Evolutionary conservation across 2,329 filamentous ascomycete species (phyloP), one percentile per base, ranked within the genome.

Genomic region (Thielaviopsis ethacetica): DNA sequence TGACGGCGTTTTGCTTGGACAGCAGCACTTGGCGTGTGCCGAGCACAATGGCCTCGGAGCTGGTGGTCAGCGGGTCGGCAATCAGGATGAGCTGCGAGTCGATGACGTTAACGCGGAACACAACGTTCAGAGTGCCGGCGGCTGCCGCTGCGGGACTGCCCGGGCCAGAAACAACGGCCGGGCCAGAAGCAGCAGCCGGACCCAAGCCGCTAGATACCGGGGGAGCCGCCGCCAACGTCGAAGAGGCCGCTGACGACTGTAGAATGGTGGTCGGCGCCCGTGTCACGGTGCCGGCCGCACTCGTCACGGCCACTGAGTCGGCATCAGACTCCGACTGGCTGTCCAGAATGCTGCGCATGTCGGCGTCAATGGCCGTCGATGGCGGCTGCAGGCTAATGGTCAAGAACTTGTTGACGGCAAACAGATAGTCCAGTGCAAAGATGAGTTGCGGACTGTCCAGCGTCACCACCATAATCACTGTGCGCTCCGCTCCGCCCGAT

Each of bases 1-100:
- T 96, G 65, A 94, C 79, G 9, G 91, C 88, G 72, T 97, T 89
- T 69, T 98, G 94, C 66, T 95, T 87, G 1, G 91, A 95, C 12
- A 97, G 78, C 1, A 97, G 77, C 13, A 97, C 83, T 69, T 98
- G 91, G 68, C 96, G 95, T 1, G 91, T 95, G 54, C 90, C 88
- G 24, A 98, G 76, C 0, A 98, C 94, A 65, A 98, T 94, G 2
- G 93, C 93, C 68, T 99, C 94, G 0, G 93, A 97, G 67, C 85
- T 94, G 17, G 85, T 77, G 63, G 88, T 91, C 19, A 91, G 77
- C 0, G 93, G 93, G 66, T 98, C 97, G 13, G 94, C 94, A 63
- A 98, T 95, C 47, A 97, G 78, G 54, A 98, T 95, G 52, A 97
- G 83, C 66, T 98, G 94, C 0, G 93, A 93, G 70, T 98, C 91